Percentiles rank a stretch among this genome's conserved stretches.
phyloP scores from a whole-genome alignment of 2,329 filamentous ascomycete species.

The Aspergillus neoniger region DNA sequence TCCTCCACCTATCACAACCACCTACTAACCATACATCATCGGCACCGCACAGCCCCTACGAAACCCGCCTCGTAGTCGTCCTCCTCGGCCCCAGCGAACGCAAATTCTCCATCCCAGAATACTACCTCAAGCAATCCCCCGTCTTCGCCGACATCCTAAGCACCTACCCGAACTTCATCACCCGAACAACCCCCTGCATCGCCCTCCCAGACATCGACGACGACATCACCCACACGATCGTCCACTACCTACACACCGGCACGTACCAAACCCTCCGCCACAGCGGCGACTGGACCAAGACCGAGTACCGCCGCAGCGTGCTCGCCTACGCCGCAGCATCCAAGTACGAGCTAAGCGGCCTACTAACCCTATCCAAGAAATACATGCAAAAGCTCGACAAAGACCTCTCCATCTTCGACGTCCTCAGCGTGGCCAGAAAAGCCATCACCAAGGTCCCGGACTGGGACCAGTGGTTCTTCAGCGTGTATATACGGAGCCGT shows the following conservation, averaged over 20 bases:
- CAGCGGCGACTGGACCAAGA: constrained; percentile 8
- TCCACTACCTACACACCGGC: constrained; percentile 4
- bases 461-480: constrained; percentile 7
- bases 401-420: constrained; percentile 6
- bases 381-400: constrained; percentile 10
- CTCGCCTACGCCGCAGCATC: constrained; percentile 1
- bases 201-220: constrained; percentile 7
- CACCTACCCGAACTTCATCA: constrained; percentile 7
- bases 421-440: constrained; percentile 1
- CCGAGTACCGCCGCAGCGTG: constrained; percentile 7
- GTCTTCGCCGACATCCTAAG: constrained; percentile 6
- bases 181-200: constrained; percentile 1
- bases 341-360: neutral
- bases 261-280: constrained; percentile 5
- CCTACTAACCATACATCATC: too few species aligned
- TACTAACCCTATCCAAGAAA: neutral
- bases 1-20: too few species aligned
- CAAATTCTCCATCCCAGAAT: constrained; percentile 3
- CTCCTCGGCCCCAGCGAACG: constrained; percentile 5
- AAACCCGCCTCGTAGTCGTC: constrained; percentile 1
- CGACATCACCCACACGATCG: constrained; percentile 5
- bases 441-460: neutral
- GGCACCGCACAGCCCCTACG: neutral
- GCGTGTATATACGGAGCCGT: neutral
- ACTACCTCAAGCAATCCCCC: constrained; percentile 3